Percentiles rank a stretch among this genome's conserved stretches.
Conservation (phyloP, 345 rosid genomes). For the Balakata baccata region DNA sequence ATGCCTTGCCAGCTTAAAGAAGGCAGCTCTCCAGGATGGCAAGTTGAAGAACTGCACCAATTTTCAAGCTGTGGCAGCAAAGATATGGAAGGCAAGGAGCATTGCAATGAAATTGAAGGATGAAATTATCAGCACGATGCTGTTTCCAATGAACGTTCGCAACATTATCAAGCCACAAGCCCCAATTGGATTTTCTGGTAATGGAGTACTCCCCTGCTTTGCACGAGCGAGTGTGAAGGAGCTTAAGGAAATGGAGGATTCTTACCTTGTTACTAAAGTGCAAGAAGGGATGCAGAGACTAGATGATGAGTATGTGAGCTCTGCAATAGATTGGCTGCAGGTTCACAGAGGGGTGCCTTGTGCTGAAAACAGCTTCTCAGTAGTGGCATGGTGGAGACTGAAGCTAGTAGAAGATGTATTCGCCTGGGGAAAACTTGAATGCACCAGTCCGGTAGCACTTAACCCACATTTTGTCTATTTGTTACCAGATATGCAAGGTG, state of each 20-base stretch:
- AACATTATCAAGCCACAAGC: constrained; percentile 13
- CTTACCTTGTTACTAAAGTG: constrained; percentile 18
- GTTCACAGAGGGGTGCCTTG: constrained; percentile 25
- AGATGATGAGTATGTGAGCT: constrained; percentile 21
- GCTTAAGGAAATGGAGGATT: constrained; percentile 9
- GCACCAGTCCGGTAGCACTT: constrained; percentile 8
- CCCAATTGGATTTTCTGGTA: constrained; percentile 27
- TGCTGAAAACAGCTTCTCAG: constrained; percentile 23
- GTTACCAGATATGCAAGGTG: constrained; percentile 12
- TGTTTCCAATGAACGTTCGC: constrained; percentile 19
- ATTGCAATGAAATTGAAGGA: constrained; percentile 21
- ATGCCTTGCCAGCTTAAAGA: constrained; percentile 14
- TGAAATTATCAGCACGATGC: constrained; percentile 10
- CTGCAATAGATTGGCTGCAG: constrained; percentile 29
- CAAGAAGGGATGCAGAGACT: constrained; percentile 22
- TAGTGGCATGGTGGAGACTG: constrained; percentile 27
- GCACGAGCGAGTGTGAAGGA: constrained; percentile 15
- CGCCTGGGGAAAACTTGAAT: constrained; percentile 23
- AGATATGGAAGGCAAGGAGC: constrained; percentile 32
- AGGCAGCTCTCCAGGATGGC: constrained; percentile 4
- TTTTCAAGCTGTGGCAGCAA: constrained; percentile 24
- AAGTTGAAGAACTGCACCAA: constrained; percentile 10
- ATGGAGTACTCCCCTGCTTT: constrained; percentile 22
- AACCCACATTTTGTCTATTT: constrained; percentile 25
- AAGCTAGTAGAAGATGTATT: constrained; percentile 25